Evolutionary conservation across 2,329 filamentous ascomycete genomes (phyloP), one percentile per base, ranked within the genome.

Genomic region (Mollisiaceae sp.): DNA sequence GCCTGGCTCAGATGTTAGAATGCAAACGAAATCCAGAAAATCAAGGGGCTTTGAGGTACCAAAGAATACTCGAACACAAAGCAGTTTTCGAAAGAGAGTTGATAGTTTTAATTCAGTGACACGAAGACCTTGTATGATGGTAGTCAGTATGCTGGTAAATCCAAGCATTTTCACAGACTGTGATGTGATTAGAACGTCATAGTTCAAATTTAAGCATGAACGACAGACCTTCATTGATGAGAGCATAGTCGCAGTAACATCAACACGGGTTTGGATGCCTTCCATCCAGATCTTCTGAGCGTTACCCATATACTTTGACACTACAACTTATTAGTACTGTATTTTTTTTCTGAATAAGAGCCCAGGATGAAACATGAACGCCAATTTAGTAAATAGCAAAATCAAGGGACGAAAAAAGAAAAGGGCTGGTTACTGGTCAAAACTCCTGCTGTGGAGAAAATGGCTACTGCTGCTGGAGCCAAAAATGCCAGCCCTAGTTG

Each of bases 71-170:
- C 68, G 65, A 15, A 64, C 36, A 52, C 65, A 69, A 1, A 80
- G 67, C 4, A 80, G 59, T 68, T 72, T 75, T 64, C 80, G 71
- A 50, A 78, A 80, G 8, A 71, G 70, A 52, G 74, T 75, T 0
- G 80, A 81, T 0, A 79, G 67, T 4, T 74, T 72, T n/a, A 82
- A 67, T 67, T 82, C 81, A 1, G 73, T 60, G 0, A 77, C 69
- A 14, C 81, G 74, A 0, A 81, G 66, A 14, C 71, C 62, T 43
- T 80, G 79, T 0, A 82, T 65, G 18, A 75, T 71, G 1, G 66
- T 50, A 4, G 71, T 69, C 24, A 81, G 70, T 36, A 72, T 75
- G 35, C 76, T 73, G 1, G 75, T 76, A 4, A 82, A 72, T 1
- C 74, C 75, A 56, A 75, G 69, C 71, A 77, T 74, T 63, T 77